Conservation (phyloP, 2,329 filamentous ascomycete genomes). For the Diaporthe sp. region DNA sequence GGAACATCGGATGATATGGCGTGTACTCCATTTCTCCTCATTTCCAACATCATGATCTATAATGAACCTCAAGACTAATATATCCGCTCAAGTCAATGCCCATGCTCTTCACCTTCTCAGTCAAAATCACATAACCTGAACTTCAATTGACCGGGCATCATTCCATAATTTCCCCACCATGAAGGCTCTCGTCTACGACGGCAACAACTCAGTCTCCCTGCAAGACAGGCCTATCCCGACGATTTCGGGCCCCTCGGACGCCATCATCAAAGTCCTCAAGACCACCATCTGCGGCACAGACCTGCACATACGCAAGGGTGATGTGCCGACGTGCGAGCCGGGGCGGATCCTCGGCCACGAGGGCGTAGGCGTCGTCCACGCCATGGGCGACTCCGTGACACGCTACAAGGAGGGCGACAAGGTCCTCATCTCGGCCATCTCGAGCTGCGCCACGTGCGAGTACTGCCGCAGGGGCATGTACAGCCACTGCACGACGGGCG, state of each 20-base stretch:
- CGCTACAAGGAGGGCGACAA: slow-evolving; percentile 59
- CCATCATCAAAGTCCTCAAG: slow-evolving; percentile 58
- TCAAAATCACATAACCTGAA: not conserved
- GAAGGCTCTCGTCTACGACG: slow-evolving; percentile 59
- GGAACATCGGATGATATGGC: not conserved
- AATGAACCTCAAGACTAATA: not conserved
- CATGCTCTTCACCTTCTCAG: not conserved
- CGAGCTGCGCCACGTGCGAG: slow-evolving; percentile 60
- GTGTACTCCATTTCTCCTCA: not conserved
- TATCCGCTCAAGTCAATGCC: not conserved
- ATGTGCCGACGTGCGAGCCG: slow-evolving; percentile 58
- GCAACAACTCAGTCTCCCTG: slow-evolving; percentile 47
- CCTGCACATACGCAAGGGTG: slow-evolving; percentile 65
- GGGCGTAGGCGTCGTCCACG: slow-evolving; percentile 60
- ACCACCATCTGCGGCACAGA: slow-evolving; percentile 66
- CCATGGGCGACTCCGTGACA: slow-evolving; percentile 55
- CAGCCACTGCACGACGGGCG: slow-evolving; percentile 63
- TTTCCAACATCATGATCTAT: not conserved
- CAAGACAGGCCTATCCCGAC: slow-evolving; percentile 54
- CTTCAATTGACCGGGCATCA: not conserved
- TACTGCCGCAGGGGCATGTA: slow-evolving; percentile 62
- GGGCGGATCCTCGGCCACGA: slow-evolving; percentile 64
- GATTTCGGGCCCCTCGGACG: slow-evolving; percentile 55
- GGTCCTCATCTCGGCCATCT: slow-evolving; percentile 63
- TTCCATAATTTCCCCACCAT: slow-evolving; percentile 43